Evolutionary conservation across 768 basidiomycete species (phyloP).

Genomic region (Cystofilobasidium capitatum): DNA sequence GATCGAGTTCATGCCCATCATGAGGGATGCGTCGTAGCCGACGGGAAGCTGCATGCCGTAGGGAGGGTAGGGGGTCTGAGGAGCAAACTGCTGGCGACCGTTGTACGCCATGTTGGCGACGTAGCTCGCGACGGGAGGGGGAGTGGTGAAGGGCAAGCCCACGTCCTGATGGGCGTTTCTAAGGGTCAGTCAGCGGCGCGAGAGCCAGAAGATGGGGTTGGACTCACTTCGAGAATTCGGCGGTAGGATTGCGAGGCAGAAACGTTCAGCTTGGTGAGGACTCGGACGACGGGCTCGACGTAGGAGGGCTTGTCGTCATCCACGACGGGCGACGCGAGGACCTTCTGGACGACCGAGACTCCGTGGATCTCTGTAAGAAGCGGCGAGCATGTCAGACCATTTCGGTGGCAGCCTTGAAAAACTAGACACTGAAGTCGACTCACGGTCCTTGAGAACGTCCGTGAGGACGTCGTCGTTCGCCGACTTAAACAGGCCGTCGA

Average conservation of each 20-base stretch:
- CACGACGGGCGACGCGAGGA: constrained; percentile 76
- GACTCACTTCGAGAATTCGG: constrained; percentile 58
- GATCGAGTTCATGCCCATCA: constrained; percentile 9
- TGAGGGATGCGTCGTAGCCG: constrained; percentile 17
- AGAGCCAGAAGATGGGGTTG: not conserved
- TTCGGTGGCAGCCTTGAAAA: not conserved
- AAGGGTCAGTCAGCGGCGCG: not conserved
- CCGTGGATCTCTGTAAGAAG: constrained; percentile 62
- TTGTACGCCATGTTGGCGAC: not conserved
- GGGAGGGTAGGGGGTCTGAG: constrained; percentile 6
- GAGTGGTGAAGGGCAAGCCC: constrained; percentile 58
- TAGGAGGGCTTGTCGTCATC: constrained; percentile 61
- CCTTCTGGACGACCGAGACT: constrained; percentile 71
- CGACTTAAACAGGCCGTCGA: constrained; percentile 83
- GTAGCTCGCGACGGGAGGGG: constrained; percentile 25
- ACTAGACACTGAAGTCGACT: not conserved
- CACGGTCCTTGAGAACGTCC: constrained; percentile 78
- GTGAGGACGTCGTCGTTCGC: constrained; percentile 80
- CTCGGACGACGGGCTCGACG: constrained; percentile 73
- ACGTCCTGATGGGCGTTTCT: constrained; percentile 54
- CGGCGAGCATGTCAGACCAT: not conserved
- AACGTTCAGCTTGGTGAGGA: constrained; percentile 78
- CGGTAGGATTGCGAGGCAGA: constrained; percentile 91
- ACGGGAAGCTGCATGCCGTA: constrained; percentile 8
- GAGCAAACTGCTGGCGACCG: not conserved